These are phyloP conservation scores for Colletotrichum brevisporum DNA, from an alignment of 2,329 filamentous ascomycete species.

Conservation along the genomic window DNA sequence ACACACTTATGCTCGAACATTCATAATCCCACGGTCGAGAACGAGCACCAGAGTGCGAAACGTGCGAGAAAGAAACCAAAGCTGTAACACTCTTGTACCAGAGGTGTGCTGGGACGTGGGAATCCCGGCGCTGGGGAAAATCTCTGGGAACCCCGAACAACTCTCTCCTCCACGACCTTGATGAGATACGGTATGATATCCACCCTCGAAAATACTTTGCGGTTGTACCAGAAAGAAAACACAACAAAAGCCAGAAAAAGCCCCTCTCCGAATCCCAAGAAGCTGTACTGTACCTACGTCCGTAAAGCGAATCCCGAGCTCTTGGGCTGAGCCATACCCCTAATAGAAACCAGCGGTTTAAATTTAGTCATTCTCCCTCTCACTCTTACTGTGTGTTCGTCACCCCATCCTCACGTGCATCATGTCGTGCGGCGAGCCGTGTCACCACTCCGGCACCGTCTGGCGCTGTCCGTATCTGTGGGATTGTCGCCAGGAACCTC, in stretches of 20 bases:
- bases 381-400: constrained; percentile 4
- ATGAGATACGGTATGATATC: constrained; percentile 61
- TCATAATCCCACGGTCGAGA: background rate
- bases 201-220: constrained; percentile 45
- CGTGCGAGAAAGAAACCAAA: constrained; percentile 1
- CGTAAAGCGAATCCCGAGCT: constrained; percentile 7
- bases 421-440: constrained; percentile 20
- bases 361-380: constrained; percentile 20
- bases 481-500: constrained; percentile 14
- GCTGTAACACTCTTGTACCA: constrained; percentile 33
- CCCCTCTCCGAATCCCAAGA: background rate
- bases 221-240: constrained; percentile 28
- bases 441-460: constrained; percentile 10
- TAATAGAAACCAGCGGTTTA: constrained; percentile 34
- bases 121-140: constrained; percentile 21
- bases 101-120: constrained; percentile 32
- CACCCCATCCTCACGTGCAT: constrained; percentile 9
- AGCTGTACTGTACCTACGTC: constrained; percentile 11
- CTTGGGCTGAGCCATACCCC: constrained; percentile 24
- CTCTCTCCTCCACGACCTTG: constrained; percentile 54
- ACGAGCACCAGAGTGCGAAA: constrained; percentile 9
- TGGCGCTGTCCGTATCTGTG: constrained; percentile 15
- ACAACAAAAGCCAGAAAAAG: constrained; percentile 11
- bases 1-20: background rate
- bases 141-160: constrained; percentile 32